Evolutionary conservation across 2,329 filamentous ascomycete species (phyloP).

Genomic region (Phialemonium atrogriseum): DNA sequence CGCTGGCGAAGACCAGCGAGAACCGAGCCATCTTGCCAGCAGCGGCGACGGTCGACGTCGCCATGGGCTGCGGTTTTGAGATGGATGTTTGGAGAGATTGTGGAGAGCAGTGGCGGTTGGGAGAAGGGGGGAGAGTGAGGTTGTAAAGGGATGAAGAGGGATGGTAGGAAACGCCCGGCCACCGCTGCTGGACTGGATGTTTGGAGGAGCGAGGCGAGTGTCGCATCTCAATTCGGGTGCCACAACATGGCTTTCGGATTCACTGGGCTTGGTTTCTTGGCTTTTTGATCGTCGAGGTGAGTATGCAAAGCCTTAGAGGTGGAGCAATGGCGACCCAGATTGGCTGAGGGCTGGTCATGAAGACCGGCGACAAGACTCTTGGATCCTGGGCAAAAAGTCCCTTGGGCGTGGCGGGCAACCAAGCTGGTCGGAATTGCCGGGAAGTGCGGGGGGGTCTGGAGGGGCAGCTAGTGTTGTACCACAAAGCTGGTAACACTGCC

Average conservation of each 20-base stretch:
- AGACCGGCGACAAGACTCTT: no score
- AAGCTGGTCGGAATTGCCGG: no score
- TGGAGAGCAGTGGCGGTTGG: slow-evolving; percentile 3
- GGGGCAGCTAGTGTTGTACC: no score
- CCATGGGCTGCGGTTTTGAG: slow-evolving; percentile 14
- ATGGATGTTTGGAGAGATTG: slow-evolving; percentile 4
- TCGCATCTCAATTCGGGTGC: slow-evolving; percentile 18
- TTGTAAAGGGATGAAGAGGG: slow-evolving; percentile 8
- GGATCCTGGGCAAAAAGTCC: no score
- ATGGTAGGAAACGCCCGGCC: slow-evolving; percentile 11
- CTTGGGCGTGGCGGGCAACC: no score
- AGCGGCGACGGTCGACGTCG: slow-evolving; percentile 28
- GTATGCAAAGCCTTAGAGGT: slow-evolving; percentile 15
- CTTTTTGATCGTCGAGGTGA: slow-evolving; percentile 20
- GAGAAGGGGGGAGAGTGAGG: slow-evolving; percentile 9
- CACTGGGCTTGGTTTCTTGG: slow-evolving; percentile 13
- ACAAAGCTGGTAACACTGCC: no score
- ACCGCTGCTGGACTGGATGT: slow-evolving; percentile 11
- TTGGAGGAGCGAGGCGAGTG: slow-evolving; percentile 11
- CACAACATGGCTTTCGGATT: slow-evolving; percentile 14
- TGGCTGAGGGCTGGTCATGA: no score
- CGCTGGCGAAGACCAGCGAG: slow-evolving; percentile 20
- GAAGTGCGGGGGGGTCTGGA: no score
- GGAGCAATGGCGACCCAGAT: slow-evolving; percentile 4
- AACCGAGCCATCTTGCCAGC: slow-evolving; percentile 22